Base-by-base conservation (phyloP, 1,139 yeast genomes). In the Yamadazyma sp. region DNA sequence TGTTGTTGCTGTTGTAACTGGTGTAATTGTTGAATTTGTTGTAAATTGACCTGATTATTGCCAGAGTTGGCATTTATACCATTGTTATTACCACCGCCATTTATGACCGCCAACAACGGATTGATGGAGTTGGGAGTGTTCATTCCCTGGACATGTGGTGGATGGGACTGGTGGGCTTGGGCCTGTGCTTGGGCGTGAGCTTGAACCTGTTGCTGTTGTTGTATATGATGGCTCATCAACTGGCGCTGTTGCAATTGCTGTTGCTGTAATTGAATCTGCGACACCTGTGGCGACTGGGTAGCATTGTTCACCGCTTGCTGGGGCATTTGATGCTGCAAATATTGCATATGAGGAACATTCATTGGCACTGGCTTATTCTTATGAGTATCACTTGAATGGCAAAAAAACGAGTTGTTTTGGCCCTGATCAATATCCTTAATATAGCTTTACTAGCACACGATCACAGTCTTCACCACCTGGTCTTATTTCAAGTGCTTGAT, bases 181-280 rank as follows among this genome's bases (percentile, higher is more conserved):
- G 57, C 61, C 34, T 55, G 41, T 32, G 49, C 56, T 27, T 49
- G 61, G 13, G 48, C 53, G 31, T 54, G 62, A 29, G 50, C 59
- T 37, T 53, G 61, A 28, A 36, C 46, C 16, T 42, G 50, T 29
- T 42, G 50, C 22, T 42, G 51, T 40, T 62, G 61, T 43, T 64
- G 65, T 32, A 57, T 64, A 33, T 59, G 68, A 37, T 59, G 52
- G 39, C 63, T 70, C 40, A 64, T 64, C 45, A 64, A 53, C 42
- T 68, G 73, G 46, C 69, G 61, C 44, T 65, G 72, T 41, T 69
- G 66, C 44, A 69, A 73, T 36, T 66, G 64, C 40, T 58, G 63
- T 32, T 55, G 70, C 33, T 59, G 68, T 45, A 63, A 55, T 43
- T 66, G 74, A 26, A 67, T 48, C 42, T 64, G 74, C 2, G 46